Percentiles rank a stretch among this genome's conserved stretches.
phyloP scores from a whole-genome alignment of 2,329 filamentous ascomycete species.

The Xylaria digitata region DNA sequence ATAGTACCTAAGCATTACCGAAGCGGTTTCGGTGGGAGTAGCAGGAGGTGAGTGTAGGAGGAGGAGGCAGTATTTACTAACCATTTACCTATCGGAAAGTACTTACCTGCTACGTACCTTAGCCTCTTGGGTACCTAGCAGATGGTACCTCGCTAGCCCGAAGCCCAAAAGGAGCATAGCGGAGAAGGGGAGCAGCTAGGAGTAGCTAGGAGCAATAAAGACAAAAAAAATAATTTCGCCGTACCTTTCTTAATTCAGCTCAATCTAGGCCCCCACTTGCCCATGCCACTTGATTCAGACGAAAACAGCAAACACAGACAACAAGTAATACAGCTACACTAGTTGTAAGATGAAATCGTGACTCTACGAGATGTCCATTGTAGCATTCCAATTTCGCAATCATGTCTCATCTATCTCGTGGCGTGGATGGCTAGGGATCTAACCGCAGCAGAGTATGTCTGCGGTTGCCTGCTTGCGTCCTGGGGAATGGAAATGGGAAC shows the following conservation, averaged over 20 bases:
- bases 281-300: constrained; percentile 26
- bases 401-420: background rate
- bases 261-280: constrained; percentile 24
- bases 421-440: background rate
- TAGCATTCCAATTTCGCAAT: background rate
- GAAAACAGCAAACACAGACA: constrained; percentile 29
- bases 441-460: background rate
- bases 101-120: too few relatives aligned
- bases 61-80: too few relatives aligned
- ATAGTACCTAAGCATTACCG: background rate
- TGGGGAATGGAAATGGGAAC: constrained; percentile 10
- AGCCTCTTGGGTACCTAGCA: too few relatives aligned
- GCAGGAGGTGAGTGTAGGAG: background rate
- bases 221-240: constrained; percentile 31
- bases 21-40: constrained; percentile 10
- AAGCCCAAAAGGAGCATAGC: background rate
- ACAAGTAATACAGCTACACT: background rate
- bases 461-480: constrained; percentile 10
- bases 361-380: background rate
- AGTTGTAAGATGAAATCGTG: constrained; percentile 1
- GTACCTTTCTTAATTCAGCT: constrained; percentile 25
- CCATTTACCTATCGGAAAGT: too few relatives aligned
- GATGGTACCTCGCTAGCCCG: too few relatives aligned
- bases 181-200: background rate
- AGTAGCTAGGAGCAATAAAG: background rate